Evolutionary conservation across 306 rosid species (phyloP).

Genomic region (Prunus campanulata): DNA sequence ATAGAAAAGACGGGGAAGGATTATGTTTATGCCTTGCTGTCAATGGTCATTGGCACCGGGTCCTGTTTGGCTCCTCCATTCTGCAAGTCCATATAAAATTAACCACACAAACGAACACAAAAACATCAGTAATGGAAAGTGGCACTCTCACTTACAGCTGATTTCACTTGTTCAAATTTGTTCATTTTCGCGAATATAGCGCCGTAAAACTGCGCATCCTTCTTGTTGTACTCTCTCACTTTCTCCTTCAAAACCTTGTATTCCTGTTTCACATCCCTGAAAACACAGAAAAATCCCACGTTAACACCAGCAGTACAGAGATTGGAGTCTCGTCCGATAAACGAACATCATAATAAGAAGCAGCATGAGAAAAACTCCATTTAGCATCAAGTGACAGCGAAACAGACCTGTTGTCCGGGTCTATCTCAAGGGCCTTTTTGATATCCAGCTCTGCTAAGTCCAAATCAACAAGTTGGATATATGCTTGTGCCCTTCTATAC

Average conservation of each 20-base stretch:
- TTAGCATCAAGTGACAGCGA: too few species aligned
- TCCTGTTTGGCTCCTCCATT: slow-evolving; percentile 29
- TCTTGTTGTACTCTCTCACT: slow-evolving; percentile 43
- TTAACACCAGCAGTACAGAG: not conserved
- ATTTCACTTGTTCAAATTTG: slow-evolving; percentile 34
- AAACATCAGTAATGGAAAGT: too few species aligned
- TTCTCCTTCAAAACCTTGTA: slow-evolving; percentile 33
- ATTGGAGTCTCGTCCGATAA: too few species aligned
- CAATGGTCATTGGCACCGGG: slow-evolving; percentile 53
- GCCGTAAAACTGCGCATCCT: slow-evolving; percentile 40
- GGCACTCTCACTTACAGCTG: not conserved
- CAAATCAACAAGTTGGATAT: slow-evolving; percentile 37
- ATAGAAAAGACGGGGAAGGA: not conserved
- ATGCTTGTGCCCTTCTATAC: slow-evolving; percentile 46
- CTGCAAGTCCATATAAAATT: too few species aligned
- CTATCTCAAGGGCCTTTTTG: slow-evolving; percentile 43
- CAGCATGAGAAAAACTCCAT: too few species aligned
- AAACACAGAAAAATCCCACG: not conserved
- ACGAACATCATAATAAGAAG: too few species aligned
- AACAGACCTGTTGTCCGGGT: slow-evolving; percentile 38
- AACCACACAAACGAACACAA: too few species aligned
- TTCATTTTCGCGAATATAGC: slow-evolving; percentile 50
- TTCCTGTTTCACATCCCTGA: slow-evolving; percentile 36
- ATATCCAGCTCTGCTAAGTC: slow-evolving; percentile 46
- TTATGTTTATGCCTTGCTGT: slow-evolving; percentile 44